Base-by-base conservation (phyloP, 768 basidiomycete species). In the Nidularia pulvinata region DNA sequence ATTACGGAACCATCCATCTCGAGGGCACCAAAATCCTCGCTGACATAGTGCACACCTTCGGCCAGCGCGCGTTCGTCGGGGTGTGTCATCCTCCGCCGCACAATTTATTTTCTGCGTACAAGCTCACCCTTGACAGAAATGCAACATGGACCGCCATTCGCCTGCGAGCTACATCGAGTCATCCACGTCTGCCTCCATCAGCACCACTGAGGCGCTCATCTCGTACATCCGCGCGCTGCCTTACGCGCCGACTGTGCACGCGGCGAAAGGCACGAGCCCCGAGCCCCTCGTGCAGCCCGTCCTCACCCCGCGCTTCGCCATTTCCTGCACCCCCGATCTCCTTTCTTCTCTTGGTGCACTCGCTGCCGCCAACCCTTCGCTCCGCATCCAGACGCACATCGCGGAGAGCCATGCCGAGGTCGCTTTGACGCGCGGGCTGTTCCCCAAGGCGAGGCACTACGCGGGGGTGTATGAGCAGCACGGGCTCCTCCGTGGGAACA, bases 291-390 rank as follows among this genome's bases (percentile, higher is more conserved):
- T 98, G 7, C 90, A 91, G 52, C 96, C 96, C 4, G 85, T 94
- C 61, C 72, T 98, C 43, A 98, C 96, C 0, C 96, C 96, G 11
- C 90, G 96, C n/a, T 98, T 98, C 67, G 96, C 96, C 22, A 89
- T 98, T 54, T 86, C 91, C 9, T 96, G 94, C 69, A 85, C 94
- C 0, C 67, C 77, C 10, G 71, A 81, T n/a, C 82, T 95, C 33
- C 78, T 98, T 48, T 46, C 63, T 1, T 69, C 72, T 4, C 76
- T 98, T 5, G 85, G 89, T 7, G 59, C 71, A 4, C 69, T 96
- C 39, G 89, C 89, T 0, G 63, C 71, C 19, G 64, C 75, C 3
- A 81, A 91, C 60, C 79, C 84, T 3, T 57, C 69, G 1, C 76
- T 98, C 34, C 80, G 81, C 50, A 89, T 97, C 49, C 96, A 98